Evolutionary conservation across 2,329 filamentous ascomycete species (phyloP).

Genomic region (Epichloe hybrida): DNA sequence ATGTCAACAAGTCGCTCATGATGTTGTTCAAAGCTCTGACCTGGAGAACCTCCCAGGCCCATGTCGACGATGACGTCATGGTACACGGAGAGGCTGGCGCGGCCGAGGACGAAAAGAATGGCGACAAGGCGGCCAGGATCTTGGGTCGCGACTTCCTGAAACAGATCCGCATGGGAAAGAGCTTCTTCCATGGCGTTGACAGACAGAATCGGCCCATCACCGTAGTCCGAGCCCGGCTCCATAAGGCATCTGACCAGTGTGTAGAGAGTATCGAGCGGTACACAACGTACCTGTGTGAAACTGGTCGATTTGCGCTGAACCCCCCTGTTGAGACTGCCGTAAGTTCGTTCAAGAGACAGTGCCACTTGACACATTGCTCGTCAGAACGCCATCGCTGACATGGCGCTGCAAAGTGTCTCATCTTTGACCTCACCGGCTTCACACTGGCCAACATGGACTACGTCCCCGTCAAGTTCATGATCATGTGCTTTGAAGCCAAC

Average conservation of each 20-base stretch:
- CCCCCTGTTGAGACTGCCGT: slow-evolving; percentile 10
- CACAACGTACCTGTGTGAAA: slow-evolving; percentile 27
- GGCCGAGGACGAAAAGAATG: slow-evolving; percentile 16
- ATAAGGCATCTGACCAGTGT: slow-evolving; percentile 18
- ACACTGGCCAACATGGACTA: slow-evolving; percentile 65
- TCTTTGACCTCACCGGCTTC: slow-evolving; percentile 64
- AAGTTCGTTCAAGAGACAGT: neutral
- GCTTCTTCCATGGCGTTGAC: slow-evolving; percentile 23
- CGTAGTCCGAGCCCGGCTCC: slow-evolving; percentile 21
- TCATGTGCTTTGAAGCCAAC: slow-evolving; percentile 66
- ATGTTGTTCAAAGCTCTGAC: slow-evolving; percentile 24
- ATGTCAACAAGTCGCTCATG: slow-evolving; percentile 23
- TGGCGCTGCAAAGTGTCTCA: slow-evolving; percentile 19
- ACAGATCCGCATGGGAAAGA: slow-evolving; percentile 26
- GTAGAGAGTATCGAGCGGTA: slow-evolving; percentile 22
- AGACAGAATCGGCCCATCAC: slow-evolving; percentile 21
- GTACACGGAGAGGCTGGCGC: slow-evolving; percentile 19
- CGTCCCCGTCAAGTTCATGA: slow-evolving; percentile 63
- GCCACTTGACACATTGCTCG: neutral
- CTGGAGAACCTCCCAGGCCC: slow-evolving; percentile 21
- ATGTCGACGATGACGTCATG: slow-evolving; percentile 20
- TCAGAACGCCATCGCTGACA: neutral
- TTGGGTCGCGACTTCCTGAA: slow-evolving; percentile 15
- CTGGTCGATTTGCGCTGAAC: slow-evolving; percentile 6
- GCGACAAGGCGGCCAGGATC: neutral